Conservation (phyloP, 208 protist species). For the Acanthamoeba royreba region DNA sequence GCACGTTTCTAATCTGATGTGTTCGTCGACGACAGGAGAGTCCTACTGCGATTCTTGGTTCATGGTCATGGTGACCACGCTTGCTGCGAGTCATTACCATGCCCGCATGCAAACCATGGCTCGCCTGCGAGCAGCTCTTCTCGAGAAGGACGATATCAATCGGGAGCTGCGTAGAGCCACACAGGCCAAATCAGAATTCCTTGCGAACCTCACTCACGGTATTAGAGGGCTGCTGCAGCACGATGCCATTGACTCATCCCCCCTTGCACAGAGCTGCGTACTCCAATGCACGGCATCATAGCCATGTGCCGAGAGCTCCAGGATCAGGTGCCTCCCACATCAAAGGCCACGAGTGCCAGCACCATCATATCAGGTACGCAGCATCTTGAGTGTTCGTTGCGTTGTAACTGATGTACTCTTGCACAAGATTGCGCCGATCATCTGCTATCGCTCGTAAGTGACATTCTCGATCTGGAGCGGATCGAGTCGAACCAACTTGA, state of each 20-base stretch:
- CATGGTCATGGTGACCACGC: background rate
- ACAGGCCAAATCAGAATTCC: background rate
- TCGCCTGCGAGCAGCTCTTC: background rate
- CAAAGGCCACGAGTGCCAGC: background rate
- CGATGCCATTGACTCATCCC: background rate
- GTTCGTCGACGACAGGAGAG: background rate
- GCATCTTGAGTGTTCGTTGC: background rate
- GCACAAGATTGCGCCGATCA: background rate
- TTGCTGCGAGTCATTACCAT: background rate
- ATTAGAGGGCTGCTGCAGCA: background rate
- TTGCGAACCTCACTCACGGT: constrained; percentile 13
- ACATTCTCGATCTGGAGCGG: constrained; percentile 5
- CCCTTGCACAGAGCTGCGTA: background rate
- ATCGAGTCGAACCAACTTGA: background rate
- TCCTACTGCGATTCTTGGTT: background rate
- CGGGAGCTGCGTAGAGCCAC: background rate
- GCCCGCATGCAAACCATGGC: background rate
- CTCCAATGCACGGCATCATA: background rate
- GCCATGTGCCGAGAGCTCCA: background rate
- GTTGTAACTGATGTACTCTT: background rate
- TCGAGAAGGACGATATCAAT: background rate
- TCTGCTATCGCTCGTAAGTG: background rate
- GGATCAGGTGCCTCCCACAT: background rate
- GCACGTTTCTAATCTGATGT: background rate
- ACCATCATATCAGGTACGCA: background rate